Conservation (phyloP, 345 rosid genomes). For the Hibiscus tridactylites region DNA sequence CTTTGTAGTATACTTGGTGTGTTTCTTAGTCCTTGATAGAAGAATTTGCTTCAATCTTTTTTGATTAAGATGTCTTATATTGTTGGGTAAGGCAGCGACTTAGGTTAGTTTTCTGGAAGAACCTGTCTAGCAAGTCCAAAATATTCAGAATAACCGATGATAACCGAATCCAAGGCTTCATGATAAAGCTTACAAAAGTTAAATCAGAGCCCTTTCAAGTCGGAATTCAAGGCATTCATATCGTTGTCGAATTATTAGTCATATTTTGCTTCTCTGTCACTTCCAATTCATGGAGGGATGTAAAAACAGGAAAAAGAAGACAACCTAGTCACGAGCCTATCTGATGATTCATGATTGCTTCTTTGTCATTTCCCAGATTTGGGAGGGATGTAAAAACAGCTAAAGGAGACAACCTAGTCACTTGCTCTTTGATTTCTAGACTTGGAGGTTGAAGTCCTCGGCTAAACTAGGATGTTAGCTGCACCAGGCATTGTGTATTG, state of each 20-base stretch:
- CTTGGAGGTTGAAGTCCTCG: neutral
- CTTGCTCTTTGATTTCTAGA: neutral
- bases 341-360: neutral
- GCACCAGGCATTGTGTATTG: neutral
- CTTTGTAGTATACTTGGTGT: neutral
- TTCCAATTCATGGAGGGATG: neutral
- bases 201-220: neutral
- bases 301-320: neutral
- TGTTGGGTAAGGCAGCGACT: neutral
- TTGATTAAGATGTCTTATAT: neutral
- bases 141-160: neutral
- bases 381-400: neutral
- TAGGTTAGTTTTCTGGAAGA: neutral
- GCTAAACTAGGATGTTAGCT: neutral
- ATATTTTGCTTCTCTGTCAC: neutral
- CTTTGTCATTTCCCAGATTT: neutral
- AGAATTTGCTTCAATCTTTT: neutral
- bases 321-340: neutral
- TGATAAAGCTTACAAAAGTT: neutral
- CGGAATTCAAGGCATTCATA: neutral
- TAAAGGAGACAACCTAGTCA: neutral
- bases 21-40: conserved; percentile 10
- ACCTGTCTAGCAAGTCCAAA: neutral
- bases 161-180: neutral
- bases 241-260: neutral